Evolutionary conservation across 2,329 filamentous ascomycete genomes (phyloP), one percentile per base, ranked within the genome.

Genomic region (Alternaria ventricosa): DNA sequence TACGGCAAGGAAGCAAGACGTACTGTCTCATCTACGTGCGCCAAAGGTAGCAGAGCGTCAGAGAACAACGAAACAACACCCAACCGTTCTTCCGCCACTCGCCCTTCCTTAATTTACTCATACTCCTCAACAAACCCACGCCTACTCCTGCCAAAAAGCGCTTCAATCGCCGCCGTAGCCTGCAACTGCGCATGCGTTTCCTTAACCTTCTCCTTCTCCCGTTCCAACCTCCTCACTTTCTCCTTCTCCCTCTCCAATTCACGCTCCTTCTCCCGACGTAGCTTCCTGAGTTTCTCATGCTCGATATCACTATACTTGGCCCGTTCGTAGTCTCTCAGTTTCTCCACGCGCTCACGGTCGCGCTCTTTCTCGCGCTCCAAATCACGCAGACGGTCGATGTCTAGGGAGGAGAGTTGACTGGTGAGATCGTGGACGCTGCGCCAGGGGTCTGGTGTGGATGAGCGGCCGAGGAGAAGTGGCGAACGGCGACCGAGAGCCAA

Each of bases 211-310:
- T 60, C 58, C 10, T 45, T 60, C 15, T 61, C 50, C 30, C 20
- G 46, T 23, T 60, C 60, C 28, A 65, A 18, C 15, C 23, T 53
- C 8, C 15, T 41, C 33, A 49, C 8, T 33, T 60, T 45, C 12
- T 63, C 56, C 10, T 33, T 62, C 36, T 60, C 64, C 12, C 45
- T 46, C 15, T 56, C 51, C 23, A 62, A 36, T 7, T 62, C 50
- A 11, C 41, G 13, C 11, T 60, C 56, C 13, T 55, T 47, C 33
- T 60, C 56, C 15, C 28, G 43, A 0, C 28, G 56, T 12, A 33
- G 33, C 6, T 46, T 18, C 13, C n/a, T 28, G 7, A 46, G 18
- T 22, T 25, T 15, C 28, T 43, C 59, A 13, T 30, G 47, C 27
- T 62, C 62, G 3, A 44, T n/a, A 10, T 55, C 41, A 8, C 53